Evolutionary conservation across 225 moss, liverwort and hornwort species (phyloP).

Genomic region (Sphagnum tenellum): DNA sequence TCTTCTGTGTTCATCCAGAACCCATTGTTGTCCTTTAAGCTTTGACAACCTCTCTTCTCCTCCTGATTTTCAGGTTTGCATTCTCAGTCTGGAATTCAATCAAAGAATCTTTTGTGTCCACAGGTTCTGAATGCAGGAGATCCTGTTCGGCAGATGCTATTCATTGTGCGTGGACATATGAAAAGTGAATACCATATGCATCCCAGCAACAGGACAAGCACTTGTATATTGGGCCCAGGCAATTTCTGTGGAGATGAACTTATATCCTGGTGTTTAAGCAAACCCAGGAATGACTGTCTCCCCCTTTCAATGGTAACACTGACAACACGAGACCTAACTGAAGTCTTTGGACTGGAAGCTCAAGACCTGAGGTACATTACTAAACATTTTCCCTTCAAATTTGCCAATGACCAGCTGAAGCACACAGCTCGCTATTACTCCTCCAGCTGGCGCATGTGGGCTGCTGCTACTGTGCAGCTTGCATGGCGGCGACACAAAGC

Average conservation of each 20-base stretch:
- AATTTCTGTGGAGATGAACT: conserved; percentile 84
- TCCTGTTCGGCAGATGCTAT: conserved; percentile 49
- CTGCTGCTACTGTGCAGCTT: conserved; percentile 38
- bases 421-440: conserved; percentile 35
- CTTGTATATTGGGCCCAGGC: conserved; percentile 48
- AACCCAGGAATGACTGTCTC: conserved; percentile 35
- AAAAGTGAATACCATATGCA: conserved; percentile 32
- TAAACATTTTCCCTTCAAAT: conserved; percentile 59
- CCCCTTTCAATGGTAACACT: conserved; percentile 48
- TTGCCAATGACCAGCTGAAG: conserved; percentile 62
- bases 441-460: conserved; percentile 49
- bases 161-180: conserved; percentile 46
- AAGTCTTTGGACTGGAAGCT: conserved; percentile 46
- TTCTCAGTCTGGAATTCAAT: no score
- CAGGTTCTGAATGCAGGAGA: conserved; percentile 56
- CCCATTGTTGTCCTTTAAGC: no score
- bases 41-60: no score
- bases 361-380: conserved; percentile 52
- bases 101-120: no score
- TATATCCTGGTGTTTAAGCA: conserved; percentile 63
- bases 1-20: no score
- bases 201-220: conserved; percentile 22
- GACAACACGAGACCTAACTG: conserved; percentile 35
- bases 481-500: conserved; percentile 35
- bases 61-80: no score